Evolutionary conservation across 2,329 filamentous ascomycete species (phyloP).

Genomic region (Aspergillus sp.): DNA sequence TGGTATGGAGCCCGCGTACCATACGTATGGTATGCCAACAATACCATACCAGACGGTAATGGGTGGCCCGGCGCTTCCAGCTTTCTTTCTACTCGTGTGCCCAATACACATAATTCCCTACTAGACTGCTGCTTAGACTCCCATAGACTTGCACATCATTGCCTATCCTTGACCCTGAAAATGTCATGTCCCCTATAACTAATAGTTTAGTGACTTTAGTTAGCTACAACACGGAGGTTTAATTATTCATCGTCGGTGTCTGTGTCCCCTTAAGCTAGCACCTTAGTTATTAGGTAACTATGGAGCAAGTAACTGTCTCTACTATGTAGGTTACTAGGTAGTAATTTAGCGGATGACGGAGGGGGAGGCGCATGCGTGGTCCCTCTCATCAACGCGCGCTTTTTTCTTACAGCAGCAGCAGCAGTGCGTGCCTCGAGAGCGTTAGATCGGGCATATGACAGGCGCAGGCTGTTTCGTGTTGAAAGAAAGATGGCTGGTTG

Average conservation of each 20-base stretch:
- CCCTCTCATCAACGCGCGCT: not conserved
- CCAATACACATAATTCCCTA: constrained; percentile 1
- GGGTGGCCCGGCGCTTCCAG: not conserved
- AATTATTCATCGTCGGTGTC: not conserved
- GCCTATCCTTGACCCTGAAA: not conserved
- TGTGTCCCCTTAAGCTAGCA: not conserved
- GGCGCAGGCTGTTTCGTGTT: not conserved
- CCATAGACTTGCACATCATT: constrained; percentile 10
- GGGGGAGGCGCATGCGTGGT: not conserved
- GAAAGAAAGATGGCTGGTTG: not conserved
- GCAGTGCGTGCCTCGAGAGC: not conserved
- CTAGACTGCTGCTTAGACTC: constrained; percentile 7
- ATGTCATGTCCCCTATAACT: not conserved
- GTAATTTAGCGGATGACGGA: no score
- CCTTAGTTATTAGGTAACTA: no score
- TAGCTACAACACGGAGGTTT: not conserved
- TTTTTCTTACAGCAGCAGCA: no score
- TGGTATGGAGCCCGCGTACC: not conserved
- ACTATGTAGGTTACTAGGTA: no score
- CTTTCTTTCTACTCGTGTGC: not conserved
- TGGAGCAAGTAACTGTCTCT: no score
- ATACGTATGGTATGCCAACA: not conserved
- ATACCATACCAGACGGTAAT: constrained; percentile 10
- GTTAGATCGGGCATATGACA: constrained; percentile 2
- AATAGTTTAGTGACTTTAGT: no score